Conservation (phyloP, 352 stramenopile species). For the Elongisporangium anandrum region DNA sequence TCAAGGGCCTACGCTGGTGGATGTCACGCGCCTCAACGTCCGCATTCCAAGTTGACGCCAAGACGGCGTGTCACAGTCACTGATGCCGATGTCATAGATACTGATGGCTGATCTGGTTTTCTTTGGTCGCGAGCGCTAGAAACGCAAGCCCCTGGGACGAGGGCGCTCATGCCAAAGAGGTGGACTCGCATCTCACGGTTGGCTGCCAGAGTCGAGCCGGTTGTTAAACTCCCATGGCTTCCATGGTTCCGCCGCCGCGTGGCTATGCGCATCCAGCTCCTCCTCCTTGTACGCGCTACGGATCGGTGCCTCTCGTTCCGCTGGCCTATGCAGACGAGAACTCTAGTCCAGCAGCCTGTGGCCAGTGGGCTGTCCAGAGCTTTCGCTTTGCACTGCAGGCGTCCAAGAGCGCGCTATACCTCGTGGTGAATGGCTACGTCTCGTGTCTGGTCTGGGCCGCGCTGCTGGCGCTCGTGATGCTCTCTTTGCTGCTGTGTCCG, state of each 20-base stretch:
- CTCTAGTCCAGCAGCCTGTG: neutral
- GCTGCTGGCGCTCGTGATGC: slow-evolving; percentile 6
- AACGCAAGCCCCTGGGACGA: neutral
- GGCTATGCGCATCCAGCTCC: neutral
- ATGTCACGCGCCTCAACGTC: slow-evolving; percentile 66
- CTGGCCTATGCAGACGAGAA: neutral
- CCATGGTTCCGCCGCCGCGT: neutral
- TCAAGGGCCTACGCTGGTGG: slow-evolving; percentile 54
- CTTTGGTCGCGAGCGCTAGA: neutral
- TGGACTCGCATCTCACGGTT: neutral
- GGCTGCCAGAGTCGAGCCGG: neutral
- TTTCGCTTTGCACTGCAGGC: neutral
- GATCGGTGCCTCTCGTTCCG: neutral
- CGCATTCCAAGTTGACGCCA: slow-evolving; percentile 19
- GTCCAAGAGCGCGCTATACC: slow-evolving; percentile 5
- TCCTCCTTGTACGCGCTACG: neutral
- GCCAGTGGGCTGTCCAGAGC: no score
- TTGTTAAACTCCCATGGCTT: neutral
- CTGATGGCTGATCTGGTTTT: neutral
- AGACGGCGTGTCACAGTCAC: neutral
- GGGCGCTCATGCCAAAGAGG: neutral
- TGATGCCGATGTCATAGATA: no score
- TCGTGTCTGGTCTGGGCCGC: slow-evolving; percentile 2
- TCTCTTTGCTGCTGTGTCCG: slow-evolving; percentile 9
- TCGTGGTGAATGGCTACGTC: slow-evolving; percentile 11